phyloP scores from a whole-genome alignment of 2,329 filamentous ascomycete species.

The Pseudogymnoascus verrucosus region DNA sequence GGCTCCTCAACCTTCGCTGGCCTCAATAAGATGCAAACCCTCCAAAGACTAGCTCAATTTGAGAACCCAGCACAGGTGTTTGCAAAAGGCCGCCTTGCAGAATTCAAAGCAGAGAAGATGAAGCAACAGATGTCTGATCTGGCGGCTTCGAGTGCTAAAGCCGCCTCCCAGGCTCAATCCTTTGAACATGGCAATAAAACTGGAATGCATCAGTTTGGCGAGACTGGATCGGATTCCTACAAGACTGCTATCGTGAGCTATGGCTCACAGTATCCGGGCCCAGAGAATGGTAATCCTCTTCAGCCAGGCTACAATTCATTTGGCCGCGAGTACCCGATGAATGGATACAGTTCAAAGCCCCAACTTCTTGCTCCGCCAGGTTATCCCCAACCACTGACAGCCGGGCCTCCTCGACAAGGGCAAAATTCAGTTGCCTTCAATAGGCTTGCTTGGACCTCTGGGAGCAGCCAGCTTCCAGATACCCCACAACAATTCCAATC shows the following conservation, averaged over 20 bases:
- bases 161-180: not conserved
- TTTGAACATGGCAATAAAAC: not conserved
- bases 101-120: constrained; percentile 16
- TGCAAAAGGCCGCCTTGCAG: constrained; percentile 20
- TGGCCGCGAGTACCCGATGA: not conserved
- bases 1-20: constrained; percentile 14
- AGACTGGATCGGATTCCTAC: not conserved
- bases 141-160: not conserved
- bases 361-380: constrained; percentile 13
- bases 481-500: not conserved
- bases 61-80: constrained; percentile 23
- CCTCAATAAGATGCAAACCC: constrained; percentile 26
- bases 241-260: not conserved
- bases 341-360: not conserved
- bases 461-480: not conserved
- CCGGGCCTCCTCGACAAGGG: constrained; percentile 28
- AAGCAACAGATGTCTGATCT: not conserved
- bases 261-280: not conserved
- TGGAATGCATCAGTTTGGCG: not conserved
- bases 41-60: constrained; percentile 25
- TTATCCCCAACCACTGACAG: constrained; percentile 28
- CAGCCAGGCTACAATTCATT: constrained; percentile 1
- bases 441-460: constrained; percentile 9
- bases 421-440: constrained; percentile 13
- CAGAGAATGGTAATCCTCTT: not conserved